Evolutionary conservation across 345 rosid genomes (phyloP), one percentile per base, ranked within the genome.

Genomic region (Acer saccharum): DNA sequence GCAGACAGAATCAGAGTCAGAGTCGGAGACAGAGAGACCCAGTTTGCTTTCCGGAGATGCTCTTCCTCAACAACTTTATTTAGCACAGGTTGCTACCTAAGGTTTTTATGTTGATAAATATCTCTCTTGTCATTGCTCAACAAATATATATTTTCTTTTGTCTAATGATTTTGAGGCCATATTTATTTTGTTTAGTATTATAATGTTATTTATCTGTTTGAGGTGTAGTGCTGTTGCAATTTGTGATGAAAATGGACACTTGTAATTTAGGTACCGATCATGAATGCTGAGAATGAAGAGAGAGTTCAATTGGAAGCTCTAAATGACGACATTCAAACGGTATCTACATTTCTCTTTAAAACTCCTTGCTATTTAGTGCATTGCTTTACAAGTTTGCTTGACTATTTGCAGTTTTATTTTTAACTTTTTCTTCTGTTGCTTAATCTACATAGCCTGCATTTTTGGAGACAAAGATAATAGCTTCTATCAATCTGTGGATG

Each of bases 401-500:
- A 10, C 27, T 65, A 41, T 14, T 61, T 41, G 6, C 48, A 46
- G 16, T 68, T 39, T 14, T 18, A 0, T n/a, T 44, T 25, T 10
- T 61, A 18, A 23, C 27, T 7, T 46, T 29, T 54, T 12, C 18
- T 65, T 23, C 65, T 29, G 68, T 81, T 72, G 57, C 73, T 86
- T 67, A 43, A 63, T 82, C 78, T 78, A 48, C 76, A 69, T 82
- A 92, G 97, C 99, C 98, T 76, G 54, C 79, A 20, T 63, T 91
- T 73, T 77, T 92, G 84, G 91, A 63, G 83, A 76, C n/a, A 75
- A 90, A 89, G 78, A 77, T 83, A 77, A 44, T 94, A 63, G 87
- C 98, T 79, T 90, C 97, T 61, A 78, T 92, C 80, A 94, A 96
- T 83, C 78, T 96, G 68, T 96, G 97, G 98, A 94, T 96, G 97